Base-by-base conservation (phyloP, 2,329 filamentous ascomycete species). In the Cordyceps cicadae region DNA sequence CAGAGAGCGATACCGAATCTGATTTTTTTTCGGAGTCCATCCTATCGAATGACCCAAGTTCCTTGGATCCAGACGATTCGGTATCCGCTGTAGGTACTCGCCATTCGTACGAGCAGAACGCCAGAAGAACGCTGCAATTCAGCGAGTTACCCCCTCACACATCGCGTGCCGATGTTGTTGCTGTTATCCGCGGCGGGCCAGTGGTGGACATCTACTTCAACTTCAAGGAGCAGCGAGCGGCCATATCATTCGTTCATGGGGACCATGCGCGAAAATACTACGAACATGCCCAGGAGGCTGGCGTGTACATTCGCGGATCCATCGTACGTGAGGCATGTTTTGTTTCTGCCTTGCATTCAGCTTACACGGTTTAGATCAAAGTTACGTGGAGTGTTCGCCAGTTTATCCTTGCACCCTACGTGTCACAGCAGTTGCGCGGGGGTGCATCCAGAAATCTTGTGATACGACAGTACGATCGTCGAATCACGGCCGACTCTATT, bases 401-500 rank as follows among this genome's bases (percentile, higher is more conserved):
- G 67, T 92, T 87, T 68, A 78, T 79, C 37, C 76, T 93, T 9
- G 77, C 82, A 2, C 74, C 76, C 3, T 84, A 90, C 70, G 77
- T 92, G 57, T 79, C 81, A 24, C 77, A 81, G 70, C 89, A 88
- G 69, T 80, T 92, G 59, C 72, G 73, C 45, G 76, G 72, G 53
- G 89, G 89, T 15, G 88, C 88, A 15, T 88, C 85, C 48, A 85
- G 90, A 62, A 94, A 93, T 67, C 71, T 95, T 43, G 75, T 92
- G 21, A 81, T 95, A 48, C 81, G 82, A 61, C 80, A 81, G 11
- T 83, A 82, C 65, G 77, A 77, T 66, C 75, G 75, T 58, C 80
- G 75, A 58, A 76, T 89, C 65, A 90, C 85, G 0, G 86, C 86
- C 65, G 74, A 82, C 8, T 73, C 75, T 17, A 84, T 95, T 64